phyloP scores from a whole-genome alignment of 148 eudicot genomes.

The Nepenthes gracilis region DNA sequence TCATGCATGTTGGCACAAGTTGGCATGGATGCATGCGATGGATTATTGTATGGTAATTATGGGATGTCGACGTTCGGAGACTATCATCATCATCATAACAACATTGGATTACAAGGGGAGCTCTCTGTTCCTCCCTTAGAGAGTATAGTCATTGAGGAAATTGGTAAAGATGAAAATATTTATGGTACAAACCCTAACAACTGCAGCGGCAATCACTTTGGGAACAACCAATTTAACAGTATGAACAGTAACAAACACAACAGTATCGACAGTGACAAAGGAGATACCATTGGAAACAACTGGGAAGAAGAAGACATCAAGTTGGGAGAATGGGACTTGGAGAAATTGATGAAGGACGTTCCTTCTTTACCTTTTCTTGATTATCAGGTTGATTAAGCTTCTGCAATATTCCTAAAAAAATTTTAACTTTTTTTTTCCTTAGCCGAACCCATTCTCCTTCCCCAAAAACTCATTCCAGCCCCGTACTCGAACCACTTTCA shows the following conservation, averaged over 20 bases:
- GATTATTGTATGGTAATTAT: slow-evolving; percentile 13
- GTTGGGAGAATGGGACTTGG: slow-evolving; percentile 74
- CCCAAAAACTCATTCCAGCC: too few relatives aligned
- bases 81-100: slow-evolving; percentile 1
- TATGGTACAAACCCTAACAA: neutral
- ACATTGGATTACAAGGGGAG: slow-evolving; percentile 32
- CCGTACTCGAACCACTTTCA: too few relatives aligned
- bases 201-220: slow-evolving; percentile 3
- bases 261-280: slow-evolving; percentile 10
- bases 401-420: neutral
- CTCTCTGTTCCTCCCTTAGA: slow-evolving; percentile 13
- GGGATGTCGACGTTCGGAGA: slow-evolving; percentile 5
- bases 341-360: slow-evolving; percentile 66
- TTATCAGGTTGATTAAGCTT: slow-evolving; percentile 28
- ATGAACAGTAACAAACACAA: neutral
- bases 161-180: slow-evolving; percentile 1
- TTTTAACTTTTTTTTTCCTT: too few relatives aligned
- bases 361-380: slow-evolving; percentile 59
- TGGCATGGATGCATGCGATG: slow-evolving; percentile 4
- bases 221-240: slow-evolving; percentile 2
- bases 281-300: slow-evolving; percentile 7
- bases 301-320: slow-evolving; percentile 43
- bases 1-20: slow-evolving; percentile 7
- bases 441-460: too few relatives aligned
- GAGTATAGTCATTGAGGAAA: neutral